Conservation (phyloP, 2,329 filamentous ascomycete genomes). For the Neonectria coccinea region DNA sequence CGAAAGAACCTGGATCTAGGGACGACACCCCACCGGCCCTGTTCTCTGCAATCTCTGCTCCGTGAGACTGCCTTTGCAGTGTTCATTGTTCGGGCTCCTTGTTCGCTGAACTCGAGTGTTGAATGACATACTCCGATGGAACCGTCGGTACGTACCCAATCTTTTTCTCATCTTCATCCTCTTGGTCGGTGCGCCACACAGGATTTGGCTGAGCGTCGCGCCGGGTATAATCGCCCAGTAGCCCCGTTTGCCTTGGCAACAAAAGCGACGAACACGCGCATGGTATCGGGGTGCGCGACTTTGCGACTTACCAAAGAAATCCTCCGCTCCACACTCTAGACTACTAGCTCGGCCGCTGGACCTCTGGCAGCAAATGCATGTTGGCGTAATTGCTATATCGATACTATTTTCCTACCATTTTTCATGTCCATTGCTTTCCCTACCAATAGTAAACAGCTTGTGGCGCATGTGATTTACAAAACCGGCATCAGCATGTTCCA, state of each 20-base stretch:
- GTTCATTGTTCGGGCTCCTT: too few species aligned
- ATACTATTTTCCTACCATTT: neutral
- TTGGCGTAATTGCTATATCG: neutral
- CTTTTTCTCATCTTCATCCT: constrained; percentile 15
- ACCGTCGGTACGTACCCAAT: constrained; percentile 22
- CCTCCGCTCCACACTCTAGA: constrained; percentile 19
- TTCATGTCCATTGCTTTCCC: neutral
- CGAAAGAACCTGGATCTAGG: constrained; percentile 7
- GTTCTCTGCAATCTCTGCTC: constrained; percentile 13
- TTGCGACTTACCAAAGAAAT: constrained; percentile 20
- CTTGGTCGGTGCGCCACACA: constrained; percentile 22
- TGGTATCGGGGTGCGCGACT: constrained; percentile 21
- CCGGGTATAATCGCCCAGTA: constrained; percentile 24
- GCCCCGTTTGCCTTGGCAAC: constrained; percentile 22
- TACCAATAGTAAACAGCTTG: constrained; percentile 3
- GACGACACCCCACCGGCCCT: constrained; percentile 12
- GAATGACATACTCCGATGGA: constrained; percentile 1
- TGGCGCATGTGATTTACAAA: constrained; percentile 7
- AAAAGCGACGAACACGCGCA: constrained; percentile 17
- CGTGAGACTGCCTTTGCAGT: constrained; percentile 9
- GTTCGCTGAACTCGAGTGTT: too few species aligned
- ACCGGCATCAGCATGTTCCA: neutral
- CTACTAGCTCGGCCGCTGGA: neutral
- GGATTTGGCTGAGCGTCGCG: constrained; percentile 11
- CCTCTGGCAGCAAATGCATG: constrained; percentile 12